Percentiles rank a stretch among this genome's conserved stretches.
These are phyloP conservation scores for Vigna hirtella DNA, from an alignment of 306 rosid genomes.

Conservation along the genomic window DNA sequence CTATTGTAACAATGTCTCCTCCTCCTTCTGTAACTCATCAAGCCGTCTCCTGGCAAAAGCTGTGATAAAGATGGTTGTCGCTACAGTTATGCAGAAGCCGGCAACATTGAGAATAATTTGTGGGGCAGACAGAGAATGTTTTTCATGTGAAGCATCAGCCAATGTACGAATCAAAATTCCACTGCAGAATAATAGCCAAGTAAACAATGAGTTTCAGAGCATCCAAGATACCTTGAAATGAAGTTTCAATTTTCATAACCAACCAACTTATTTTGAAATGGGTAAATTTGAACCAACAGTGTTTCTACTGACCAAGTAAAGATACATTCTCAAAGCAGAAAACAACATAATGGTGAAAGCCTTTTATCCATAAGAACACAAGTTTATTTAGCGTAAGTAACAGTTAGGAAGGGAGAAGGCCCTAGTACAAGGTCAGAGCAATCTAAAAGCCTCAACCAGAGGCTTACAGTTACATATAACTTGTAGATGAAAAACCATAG, in stretches of 20 bases:
- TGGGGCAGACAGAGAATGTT: slow-evolving; percentile 69
- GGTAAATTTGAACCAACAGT: background rate
- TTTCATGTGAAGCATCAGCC: slow-evolving; percentile 84
- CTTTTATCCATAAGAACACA: background rate
- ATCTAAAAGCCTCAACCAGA: slow-evolving; percentile 9
- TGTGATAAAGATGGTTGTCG: slow-evolving; percentile 75
- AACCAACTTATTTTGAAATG: slow-evolving; percentile 15
- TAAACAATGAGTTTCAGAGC: slow-evolving; percentile 25
- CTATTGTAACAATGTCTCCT: slow-evolving; percentile 62
- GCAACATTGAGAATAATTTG: slow-evolving; percentile 74
- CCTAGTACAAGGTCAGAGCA: slow-evolving; percentile 23
- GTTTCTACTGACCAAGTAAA: background rate
- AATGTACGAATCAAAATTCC: slow-evolving; percentile 84
- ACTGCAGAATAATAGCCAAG: slow-evolving; percentile 53
- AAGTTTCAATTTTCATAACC: slow-evolving; percentile 30
- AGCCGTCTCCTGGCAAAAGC: slow-evolving; percentile 73
- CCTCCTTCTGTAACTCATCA: slow-evolving; percentile 68
- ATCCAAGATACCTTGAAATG: slow-evolving; percentile 11
- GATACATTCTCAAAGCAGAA: slow-evolving; percentile 37
- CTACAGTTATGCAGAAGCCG: slow-evolving; percentile 78
- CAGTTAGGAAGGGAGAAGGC: background rate
- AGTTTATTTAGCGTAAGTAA: background rate
- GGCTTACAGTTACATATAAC: slow-evolving; percentile 3
- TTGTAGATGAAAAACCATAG: background rate
- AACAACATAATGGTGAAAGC: background rate